phyloP scores from a whole-genome alignment of 2,329 filamentous ascomycete species.

The Penicillium sp. region DNA sequence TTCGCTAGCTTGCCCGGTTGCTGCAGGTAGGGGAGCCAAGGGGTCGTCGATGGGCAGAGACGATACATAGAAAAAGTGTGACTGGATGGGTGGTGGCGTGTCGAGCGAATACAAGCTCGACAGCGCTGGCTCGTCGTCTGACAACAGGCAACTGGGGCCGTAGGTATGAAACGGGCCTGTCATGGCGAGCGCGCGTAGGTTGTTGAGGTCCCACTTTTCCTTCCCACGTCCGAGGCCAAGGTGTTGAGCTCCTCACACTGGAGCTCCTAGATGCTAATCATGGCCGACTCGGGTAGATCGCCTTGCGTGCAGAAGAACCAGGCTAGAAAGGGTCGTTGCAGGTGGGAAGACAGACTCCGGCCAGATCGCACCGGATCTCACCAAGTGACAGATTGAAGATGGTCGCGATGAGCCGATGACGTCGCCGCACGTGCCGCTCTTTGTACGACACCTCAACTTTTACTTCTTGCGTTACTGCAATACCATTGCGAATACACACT shows the following conservation, averaged over 20 bases:
- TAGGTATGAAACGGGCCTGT: constrained; percentile 55
- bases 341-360: no score
- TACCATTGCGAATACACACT: not conserved
- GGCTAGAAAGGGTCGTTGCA: not conserved
- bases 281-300: no score
- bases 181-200: constrained; percentile 30
- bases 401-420: constrained; percentile 16
- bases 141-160: constrained; percentile 56
- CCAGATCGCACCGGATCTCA: not conserved
- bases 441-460: not conserved
- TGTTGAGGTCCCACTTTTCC: constrained; percentile 15
- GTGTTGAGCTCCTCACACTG: constrained; percentile 1
- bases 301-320: no score
- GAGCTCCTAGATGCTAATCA: constrained; percentile 10
- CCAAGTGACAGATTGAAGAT: not conserved
- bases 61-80: constrained; percentile 84
- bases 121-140: constrained; percentile 36
- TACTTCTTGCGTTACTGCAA: no score
- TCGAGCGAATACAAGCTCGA: constrained; percentile 36
- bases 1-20: constrained; percentile 49
- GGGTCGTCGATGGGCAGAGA: constrained; percentile 82
- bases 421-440: constrained; percentile 30
- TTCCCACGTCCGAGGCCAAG: constrained; percentile 5
- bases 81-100: constrained; percentile 57
- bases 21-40: constrained; percentile 63